Base-by-base conservation (phyloP, 2,329 filamentous ascomycete genomes). In the Tolypocladium amazonense region DNA sequence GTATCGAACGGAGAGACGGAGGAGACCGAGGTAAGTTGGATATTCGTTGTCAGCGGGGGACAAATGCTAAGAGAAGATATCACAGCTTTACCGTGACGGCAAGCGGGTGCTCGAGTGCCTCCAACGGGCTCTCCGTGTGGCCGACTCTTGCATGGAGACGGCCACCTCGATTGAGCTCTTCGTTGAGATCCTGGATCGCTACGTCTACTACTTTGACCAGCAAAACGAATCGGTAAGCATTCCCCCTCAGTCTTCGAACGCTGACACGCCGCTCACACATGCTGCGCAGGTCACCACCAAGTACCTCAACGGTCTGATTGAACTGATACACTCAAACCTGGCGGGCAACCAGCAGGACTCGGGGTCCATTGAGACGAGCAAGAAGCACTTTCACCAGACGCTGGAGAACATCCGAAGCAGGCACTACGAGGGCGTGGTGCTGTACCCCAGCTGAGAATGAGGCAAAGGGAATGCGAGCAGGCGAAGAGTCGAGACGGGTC, bases 181-280 rank as follows among this genome's bases (percentile, higher is more conserved):
- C 75, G 93, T 99, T 60, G 94, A 99, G 77, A 99, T 99, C 64
- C 79, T 99, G 59, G 97, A 99, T 74, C 87, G 94, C 74, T 99
- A 99, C 72, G 92, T 97, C 58, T 99, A 99, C 75, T 99, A 97
- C 78, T 99, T 97, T 77, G 94, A 99, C 74, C 93, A 99, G 74
- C 91, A 96, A 72, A 99, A 99, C 75, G 94, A 99, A 76, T 92
- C 92, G 65, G 94, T 84, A 72, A 70, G 81, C 70, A 38, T 25
- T n/a, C 14, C 23, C 11, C 30, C 25, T 4, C 2, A 8, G 35
- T 23, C n/a, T 43, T n/a, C 25, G n/a, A 50, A 14, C 18, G 18
- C 33, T 25, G 43, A 20, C 47, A 37, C 30, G n/a, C 25, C 35
- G 20, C 15, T 38, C 14, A 55, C 14, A 12, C 12, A 58, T 47